A percentile compares a stretch with the other conserved stretches of the same genome.
These are phyloP conservation scores for Solanum corneliomulleri DNA, from an alignment of 257 asterid genomes.

Conservation along the genomic window DNA sequence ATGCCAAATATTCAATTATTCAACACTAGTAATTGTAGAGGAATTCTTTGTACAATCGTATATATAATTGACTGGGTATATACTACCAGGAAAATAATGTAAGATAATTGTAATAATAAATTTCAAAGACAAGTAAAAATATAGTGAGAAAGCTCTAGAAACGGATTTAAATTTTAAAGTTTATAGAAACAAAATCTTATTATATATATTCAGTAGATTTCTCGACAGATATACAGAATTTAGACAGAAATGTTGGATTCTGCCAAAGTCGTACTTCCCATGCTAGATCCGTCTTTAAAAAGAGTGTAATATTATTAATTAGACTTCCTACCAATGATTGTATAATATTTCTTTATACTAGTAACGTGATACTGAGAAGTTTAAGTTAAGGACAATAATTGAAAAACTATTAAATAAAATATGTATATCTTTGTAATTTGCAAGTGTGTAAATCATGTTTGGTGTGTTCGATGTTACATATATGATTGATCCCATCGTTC, in stretches of 20 bases:
- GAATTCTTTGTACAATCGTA: not conserved
- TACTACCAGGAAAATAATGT: not conserved
- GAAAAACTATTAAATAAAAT: not conserved
- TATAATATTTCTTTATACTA: not conserved
- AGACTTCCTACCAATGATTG: not conserved
- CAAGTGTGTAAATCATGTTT: not conserved
- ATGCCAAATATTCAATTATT: not conserved
- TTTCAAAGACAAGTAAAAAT: not conserved
- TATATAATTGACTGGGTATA: not conserved
- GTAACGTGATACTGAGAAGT: not conserved
- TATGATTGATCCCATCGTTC: not conserved
- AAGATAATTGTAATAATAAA: not conserved
- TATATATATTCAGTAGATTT: not conserved
- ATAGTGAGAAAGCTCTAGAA: not conserved
- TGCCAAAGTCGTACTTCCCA: not conserved
- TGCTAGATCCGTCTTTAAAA: not conserved
- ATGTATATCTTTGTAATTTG: not conserved
- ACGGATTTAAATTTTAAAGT: not conserved
- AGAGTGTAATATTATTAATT: not conserved
- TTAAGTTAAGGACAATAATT: not conserved
- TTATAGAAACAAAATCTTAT: not conserved
- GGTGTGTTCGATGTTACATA: not conserved
- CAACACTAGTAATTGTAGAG: not conserved
- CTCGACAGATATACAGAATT: not conserved
- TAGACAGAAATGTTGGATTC: not conserved